Percentiles rank a stretch among this genome's conserved stretches.
Evolutionary conservation across 768 basidiomycete species (phyloP).

Genomic region (Boletus eberwhitei): DNA sequence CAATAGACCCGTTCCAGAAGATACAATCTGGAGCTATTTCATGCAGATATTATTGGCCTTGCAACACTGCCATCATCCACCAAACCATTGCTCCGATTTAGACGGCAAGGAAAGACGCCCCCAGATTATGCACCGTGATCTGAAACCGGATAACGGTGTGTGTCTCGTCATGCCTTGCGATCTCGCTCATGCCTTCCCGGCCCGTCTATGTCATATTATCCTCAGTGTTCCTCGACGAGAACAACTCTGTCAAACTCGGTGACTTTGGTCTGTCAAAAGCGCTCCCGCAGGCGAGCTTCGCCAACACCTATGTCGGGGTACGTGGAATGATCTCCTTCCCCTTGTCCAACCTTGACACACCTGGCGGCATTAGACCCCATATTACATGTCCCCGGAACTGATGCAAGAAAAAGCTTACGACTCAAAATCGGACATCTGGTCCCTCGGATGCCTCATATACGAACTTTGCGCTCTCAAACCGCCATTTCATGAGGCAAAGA

Average conservation of each 20-base stretch:
- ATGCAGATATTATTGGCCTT: constrained; percentile 89
- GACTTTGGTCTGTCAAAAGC: constrained; percentile 97
- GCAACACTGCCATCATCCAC: constrained; percentile 89
- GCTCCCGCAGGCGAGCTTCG: constrained; percentile 81
- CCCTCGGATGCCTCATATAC: constrained; percentile 92
- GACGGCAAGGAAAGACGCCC: constrained; percentile 55
- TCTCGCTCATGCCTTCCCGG: not conserved
- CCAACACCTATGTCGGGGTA: constrained; percentile 96
- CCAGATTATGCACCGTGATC: constrained; percentile 88
- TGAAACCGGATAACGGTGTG: constrained; percentile 97
- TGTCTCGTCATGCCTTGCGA: not conserved
- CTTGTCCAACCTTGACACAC: not conserved
- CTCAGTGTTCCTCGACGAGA: constrained; percentile 84
- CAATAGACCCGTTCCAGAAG: constrained; percentile 78
- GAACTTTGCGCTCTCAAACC: constrained; percentile 94
- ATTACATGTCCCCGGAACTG: constrained; percentile 99
- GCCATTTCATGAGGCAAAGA: constrained; percentile 91
- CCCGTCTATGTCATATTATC: not conserved
- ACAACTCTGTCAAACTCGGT: constrained; percentile 87
- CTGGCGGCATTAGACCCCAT: constrained; percentile 83
- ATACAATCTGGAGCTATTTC: constrained; percentile 94
- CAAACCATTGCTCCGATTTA: constrained; percentile 29
- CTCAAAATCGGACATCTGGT: constrained; percentile 98
- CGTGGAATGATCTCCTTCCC: constrained; percentile 26
- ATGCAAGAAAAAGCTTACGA: constrained; percentile 98